phyloP scores from a whole-genome alignment of 768 basidiomycete genomes.

The Leccinum subgranulosum region DNA sequence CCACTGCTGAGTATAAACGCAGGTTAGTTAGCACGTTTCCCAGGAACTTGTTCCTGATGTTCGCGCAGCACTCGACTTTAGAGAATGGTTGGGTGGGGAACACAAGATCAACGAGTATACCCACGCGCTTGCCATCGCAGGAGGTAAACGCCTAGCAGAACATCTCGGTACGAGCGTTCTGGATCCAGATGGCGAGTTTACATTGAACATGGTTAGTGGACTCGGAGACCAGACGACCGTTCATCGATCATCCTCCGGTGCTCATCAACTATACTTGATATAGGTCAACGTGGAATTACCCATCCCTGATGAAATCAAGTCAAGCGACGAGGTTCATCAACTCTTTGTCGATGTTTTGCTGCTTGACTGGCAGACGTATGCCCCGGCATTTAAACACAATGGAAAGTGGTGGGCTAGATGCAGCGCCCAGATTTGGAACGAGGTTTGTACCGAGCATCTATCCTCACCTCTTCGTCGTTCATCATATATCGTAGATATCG shows the following conservation, averaged over 20 bases:
- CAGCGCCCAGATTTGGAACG: no score
- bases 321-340: conserved; percentile 10
- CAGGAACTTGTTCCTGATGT: conserved; percentile 4
- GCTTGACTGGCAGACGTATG: conserved; percentile 20
- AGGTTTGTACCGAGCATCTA: no score
- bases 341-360: conserved; percentile 20
- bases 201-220: conserved; percentile 61
- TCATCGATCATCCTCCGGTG: not conserved
- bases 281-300: conserved; percentile 44
- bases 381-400: conserved; percentile 20
- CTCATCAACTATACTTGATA: not conserved
- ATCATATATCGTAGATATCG: no score
- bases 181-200: conserved; percentile 59
- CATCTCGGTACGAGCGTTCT: conserved; percentile 60
- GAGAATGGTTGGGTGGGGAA: conserved; percentile 74
- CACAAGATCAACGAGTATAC: conserved; percentile 67
- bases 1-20: conserved; percentile 52
- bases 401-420: no score
- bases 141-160: conserved; percentile 58
- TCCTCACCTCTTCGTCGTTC: no score
- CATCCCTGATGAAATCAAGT: conserved; percentile 24
- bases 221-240: no score
- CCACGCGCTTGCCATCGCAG: conserved; percentile 62
- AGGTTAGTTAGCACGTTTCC: conserved; percentile 33
- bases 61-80: conserved; percentile 63